These are phyloP conservation scores for Monilinia fructigena DNA, from an alignment of 2,329 filamentous ascomycete species.

Conservation along the genomic window DNA sequence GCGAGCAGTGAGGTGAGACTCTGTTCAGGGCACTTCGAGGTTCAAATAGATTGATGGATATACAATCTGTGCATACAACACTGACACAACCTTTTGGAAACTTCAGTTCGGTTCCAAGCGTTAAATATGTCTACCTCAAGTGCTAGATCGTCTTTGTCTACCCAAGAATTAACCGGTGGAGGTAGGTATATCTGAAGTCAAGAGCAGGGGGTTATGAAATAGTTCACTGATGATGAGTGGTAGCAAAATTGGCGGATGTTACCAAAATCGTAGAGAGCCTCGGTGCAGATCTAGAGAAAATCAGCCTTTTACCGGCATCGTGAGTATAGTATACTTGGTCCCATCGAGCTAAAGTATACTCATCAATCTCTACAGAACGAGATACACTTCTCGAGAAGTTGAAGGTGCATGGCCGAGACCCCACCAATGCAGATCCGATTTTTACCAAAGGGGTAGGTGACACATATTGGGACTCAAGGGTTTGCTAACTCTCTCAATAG, in stretches of 20 bases:
- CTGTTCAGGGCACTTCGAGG: not conserved
- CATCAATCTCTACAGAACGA: slow-evolving; percentile 52
- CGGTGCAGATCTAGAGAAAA: slow-evolving; percentile 59
- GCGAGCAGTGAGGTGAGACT: not conserved
- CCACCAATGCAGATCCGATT: slow-evolving; percentile 72
- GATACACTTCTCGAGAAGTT: slow-evolving; percentile 63
- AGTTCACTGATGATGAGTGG: slow-evolving; percentile 24
- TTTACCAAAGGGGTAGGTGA: slow-evolving; percentile 70
- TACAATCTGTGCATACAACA: not conserved
- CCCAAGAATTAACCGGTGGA: slow-evolving; percentile 31
- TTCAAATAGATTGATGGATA: not conserved
- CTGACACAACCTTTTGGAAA: not conserved
- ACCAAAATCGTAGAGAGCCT: slow-evolving; percentile 62
- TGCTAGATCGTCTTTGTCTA: slow-evolving; percentile 29
- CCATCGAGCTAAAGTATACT: not conserved
- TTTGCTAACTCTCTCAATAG: slow-evolving; percentile 46
- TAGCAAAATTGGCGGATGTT: slow-evolving; percentile 69
- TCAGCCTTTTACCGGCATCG: slow-evolving; percentile 57
- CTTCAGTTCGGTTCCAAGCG: not conserved
- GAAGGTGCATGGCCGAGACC: slow-evolving; percentile 75
- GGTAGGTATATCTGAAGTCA: slow-evolving; percentile 32
- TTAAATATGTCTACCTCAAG: slow-evolving; percentile 28
- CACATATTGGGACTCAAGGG: slow-evolving; percentile 15
- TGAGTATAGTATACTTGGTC: slow-evolving; percentile 45
- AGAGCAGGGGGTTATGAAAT: not conserved